Evolutionary conservation across 2,329 filamentous ascomycete genomes (phyloP).

Genomic region (Botrytis elliptica): DNA sequence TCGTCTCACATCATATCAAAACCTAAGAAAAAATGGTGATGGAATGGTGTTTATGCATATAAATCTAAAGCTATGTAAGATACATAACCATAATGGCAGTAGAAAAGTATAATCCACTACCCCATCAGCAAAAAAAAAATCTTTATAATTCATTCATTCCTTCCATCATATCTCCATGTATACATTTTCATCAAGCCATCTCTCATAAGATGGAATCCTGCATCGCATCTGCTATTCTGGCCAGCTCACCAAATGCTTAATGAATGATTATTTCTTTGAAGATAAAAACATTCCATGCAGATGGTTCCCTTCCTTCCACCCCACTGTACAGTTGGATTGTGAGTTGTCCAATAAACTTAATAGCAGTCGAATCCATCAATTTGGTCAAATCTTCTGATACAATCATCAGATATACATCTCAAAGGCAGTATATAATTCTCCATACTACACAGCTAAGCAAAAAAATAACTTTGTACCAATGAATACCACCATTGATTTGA

Average conservation of each 20-base stretch:
- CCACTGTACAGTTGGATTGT: conserved; percentile 35
- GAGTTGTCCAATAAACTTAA: conserved; percentile 34
- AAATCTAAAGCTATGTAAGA: conserved; percentile 33
- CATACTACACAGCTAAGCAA: conserved; percentile 34
- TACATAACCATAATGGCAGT: conserved; percentile 32
- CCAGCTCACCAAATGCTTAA: conserved; percentile 34
- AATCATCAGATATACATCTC: conserved; percentile 34
- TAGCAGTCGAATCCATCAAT: conserved; percentile 33
- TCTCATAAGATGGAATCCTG: conserved; percentile 21
- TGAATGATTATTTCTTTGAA: conserved; percentile 23
- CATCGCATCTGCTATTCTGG: conserved; percentile 32
- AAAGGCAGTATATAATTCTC: conserved; percentile 23
- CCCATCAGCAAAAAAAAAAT: conserved; percentile 19
- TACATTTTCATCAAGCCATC: conserved; percentile 24
- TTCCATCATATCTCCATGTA: conserved; percentile 27
- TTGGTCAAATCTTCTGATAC: conserved; percentile 31
- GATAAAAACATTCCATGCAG: conserved; percentile 33
- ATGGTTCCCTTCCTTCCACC: conserved; percentile 39
- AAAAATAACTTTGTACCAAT: conserved; percentile 34
- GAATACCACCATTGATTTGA: conserved; percentile 24
- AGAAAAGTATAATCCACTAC: not conserved
- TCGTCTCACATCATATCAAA: not conserved
- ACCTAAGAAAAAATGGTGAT: conserved; percentile 4
- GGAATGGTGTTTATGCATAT: conserved; percentile 26
- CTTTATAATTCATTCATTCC: conserved; percentile 18